Evolutionary conservation across 164 flowering plant genomes (phyloP).

Genomic region (Nymphaea colorata): DNA sequence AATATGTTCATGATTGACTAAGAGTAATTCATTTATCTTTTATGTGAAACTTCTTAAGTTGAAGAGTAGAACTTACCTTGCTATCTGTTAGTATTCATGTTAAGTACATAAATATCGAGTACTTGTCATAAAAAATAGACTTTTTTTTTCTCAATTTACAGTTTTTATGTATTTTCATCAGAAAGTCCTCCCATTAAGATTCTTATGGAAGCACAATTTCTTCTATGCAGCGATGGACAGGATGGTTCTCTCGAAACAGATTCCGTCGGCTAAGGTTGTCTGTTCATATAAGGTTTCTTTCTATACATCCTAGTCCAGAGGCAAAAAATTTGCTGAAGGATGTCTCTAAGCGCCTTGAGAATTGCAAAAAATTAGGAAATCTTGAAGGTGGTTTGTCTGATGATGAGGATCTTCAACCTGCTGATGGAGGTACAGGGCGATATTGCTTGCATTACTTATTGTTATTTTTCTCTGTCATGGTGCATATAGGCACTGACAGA

Average conservation of each 20-base stretch:
- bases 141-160: too few species aligned
- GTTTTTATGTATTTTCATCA: too few species aligned
- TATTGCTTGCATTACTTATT: not conserved
- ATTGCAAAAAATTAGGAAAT: slow-evolving; percentile 30
- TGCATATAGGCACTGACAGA: too few species aligned
- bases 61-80: not conserved
- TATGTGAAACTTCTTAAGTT: too few species aligned
- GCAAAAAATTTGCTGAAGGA: slow-evolving; percentile 37
- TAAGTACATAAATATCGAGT: too few species aligned
- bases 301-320: slow-evolving; percentile 43
- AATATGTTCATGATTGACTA: too few species aligned
- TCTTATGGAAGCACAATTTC: not conserved
- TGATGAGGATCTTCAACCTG: slow-evolving; percentile 20
- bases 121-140: too few species aligned
- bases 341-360: slow-evolving; percentile 44
- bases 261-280: slow-evolving; percentile 38
- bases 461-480: too few species aligned
- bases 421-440: slow-evolving; percentile 30
- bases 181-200: not conserved
- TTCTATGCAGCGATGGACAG: slow-evolving; percentile 42
- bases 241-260: slow-evolving; percentile 56
- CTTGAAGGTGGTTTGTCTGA: slow-evolving; percentile 18
- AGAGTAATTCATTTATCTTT: too few species aligned
- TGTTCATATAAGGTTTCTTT: slow-evolving; percentile 51
- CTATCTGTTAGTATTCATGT: not conserved